Evolutionary conservation across 257 asterid species (phyloP).

Genomic region (Fraxinus anomala): DNA sequence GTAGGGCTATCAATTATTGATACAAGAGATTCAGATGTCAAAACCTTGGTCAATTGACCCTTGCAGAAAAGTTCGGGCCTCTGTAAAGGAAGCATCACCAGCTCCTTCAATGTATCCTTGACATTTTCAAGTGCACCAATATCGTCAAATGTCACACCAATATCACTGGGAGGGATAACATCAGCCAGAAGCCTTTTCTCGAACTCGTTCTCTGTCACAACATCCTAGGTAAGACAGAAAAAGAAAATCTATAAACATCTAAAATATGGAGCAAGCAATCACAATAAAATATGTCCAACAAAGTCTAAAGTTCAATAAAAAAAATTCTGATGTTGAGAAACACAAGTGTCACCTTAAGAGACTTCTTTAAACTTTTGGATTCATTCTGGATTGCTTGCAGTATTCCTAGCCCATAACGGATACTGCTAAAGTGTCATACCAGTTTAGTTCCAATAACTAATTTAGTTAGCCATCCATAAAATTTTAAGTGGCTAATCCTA

Average conservation of each 20-base stretch:
- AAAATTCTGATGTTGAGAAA: constrained; percentile 19
- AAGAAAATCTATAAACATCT: constrained; percentile 18
- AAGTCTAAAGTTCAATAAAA: constrained; percentile 8
- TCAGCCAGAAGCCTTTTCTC: constrained; percentile 77
- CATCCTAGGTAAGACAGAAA: constrained; percentile 56
- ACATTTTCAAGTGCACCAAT: constrained; percentile 61
- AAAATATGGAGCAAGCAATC: neutral
- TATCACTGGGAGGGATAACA: constrained; percentile 51
- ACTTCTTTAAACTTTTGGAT: constrained; percentile 71
- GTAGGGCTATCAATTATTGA: neutral
- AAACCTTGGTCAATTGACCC: constrained; percentile 56
- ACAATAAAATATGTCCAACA: neutral
- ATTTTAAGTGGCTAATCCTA: constrained; percentile 22
- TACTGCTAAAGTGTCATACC: constrained; percentile 45
- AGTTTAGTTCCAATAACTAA: constrained; percentile 24
- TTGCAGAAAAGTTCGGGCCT: constrained; percentile 58
- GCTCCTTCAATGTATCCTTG: constrained; percentile 52
- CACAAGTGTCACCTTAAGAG: constrained; percentile 61
- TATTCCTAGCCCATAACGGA: constrained; percentile 64
- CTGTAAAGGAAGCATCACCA: constrained; percentile 58
- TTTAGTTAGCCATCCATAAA: constrained; percentile 21
- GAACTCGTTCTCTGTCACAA: constrained; percentile 82
- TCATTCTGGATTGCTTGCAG: constrained; percentile 67
- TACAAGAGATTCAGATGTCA: neutral
- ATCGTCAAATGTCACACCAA: constrained; percentile 60